Percentiles rank a stretch among this genome's conserved stretches.
Conservation (phyloP, 306 rosid genomes). For the Fragaria nilgerrensis region DNA sequence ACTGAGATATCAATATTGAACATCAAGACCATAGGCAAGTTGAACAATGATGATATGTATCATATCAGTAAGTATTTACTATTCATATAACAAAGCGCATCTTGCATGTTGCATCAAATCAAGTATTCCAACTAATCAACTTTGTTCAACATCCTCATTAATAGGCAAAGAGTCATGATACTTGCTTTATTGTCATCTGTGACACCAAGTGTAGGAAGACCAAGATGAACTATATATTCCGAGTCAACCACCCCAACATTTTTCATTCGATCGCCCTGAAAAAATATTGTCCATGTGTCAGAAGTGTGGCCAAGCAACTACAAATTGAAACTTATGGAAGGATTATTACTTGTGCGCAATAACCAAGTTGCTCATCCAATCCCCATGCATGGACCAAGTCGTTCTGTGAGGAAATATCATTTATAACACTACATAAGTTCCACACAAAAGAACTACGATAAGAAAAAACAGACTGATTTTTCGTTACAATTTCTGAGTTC, state of each 20-base stretch:
- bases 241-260: slow-evolving; percentile 85
- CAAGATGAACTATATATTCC: slow-evolving; percentile 79
- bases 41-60: neutral
- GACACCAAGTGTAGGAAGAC: slow-evolving; percentile 84
- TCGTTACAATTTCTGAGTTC: neutral
- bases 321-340: slow-evolving; percentile 15
- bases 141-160: neutral
- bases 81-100: neutral
- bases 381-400: slow-evolving; percentile 99
- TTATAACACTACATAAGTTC: slow-evolving; percentile 23
- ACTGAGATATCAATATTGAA: neutral
- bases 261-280: slow-evolving; percentile 71
- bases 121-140: neutral
- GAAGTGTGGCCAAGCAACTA: slow-evolving; percentile 6
- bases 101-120: slow-evolving; percentile 5
- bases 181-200: slow-evolving; percentile 58
- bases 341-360: slow-evolving; percentile 80
- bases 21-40: neutral
- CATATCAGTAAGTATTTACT: neutral
- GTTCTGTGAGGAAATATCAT: slow-evolving; percentile 52
- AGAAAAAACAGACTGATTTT: neutral
- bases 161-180: neutral
- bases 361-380: slow-evolving; percentile 79
- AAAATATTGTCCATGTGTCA: slow-evolving; percentile 25
- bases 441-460: neutral